A percentile compares a stretch with the other conserved stretches of the same genome.
Evolutionary conservation across 257 asterid genomes (phyloP).

Genomic region (Solanum corneliomulleri): DNA sequence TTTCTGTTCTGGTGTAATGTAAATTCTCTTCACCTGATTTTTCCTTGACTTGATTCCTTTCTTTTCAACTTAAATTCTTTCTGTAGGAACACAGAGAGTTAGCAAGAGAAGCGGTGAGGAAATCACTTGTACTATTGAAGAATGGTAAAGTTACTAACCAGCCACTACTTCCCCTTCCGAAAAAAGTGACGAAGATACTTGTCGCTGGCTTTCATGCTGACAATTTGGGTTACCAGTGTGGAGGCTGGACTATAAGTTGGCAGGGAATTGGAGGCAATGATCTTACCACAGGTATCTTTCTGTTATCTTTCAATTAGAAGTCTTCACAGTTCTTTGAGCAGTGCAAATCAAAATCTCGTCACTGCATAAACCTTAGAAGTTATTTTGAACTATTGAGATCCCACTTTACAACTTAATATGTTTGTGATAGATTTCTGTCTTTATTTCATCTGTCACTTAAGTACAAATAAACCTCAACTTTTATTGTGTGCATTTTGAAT

Average conservation of each 20-base stretch:
- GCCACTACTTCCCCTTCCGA: conserved; percentile 11
- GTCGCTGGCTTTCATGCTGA: conserved; percentile 17
- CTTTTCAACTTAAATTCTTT: not conserved
- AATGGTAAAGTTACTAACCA: conserved; percentile 1
- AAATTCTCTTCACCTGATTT: not conserved
- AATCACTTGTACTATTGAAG: conserved; percentile 15
- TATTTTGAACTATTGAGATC: not conserved
- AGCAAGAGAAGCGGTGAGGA: conserved; percentile 22
- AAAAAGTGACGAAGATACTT: conserved; percentile 1
- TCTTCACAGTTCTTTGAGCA: not conserved
- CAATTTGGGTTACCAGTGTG: conserved; percentile 6
- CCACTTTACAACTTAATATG: not conserved
- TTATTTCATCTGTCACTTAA: not conserved
- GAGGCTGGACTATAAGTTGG: conserved; percentile 9
- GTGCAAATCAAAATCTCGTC: not conserved
- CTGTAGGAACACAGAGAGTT: conserved; percentile 7
- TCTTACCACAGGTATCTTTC: not conserved
- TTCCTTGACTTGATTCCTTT: not conserved
- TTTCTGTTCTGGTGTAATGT: not conserved
- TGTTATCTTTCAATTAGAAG: not conserved
- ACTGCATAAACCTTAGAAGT: not conserved
- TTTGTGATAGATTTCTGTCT: not conserved
- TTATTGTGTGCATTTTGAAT: not conserved
- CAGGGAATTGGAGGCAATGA: conserved; percentile 1
- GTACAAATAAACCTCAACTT: not conserved